Evolutionary conservation across 2,329 filamentous ascomycete species (phyloP).

Genomic region (Calonectria multiphialidica): DNA sequence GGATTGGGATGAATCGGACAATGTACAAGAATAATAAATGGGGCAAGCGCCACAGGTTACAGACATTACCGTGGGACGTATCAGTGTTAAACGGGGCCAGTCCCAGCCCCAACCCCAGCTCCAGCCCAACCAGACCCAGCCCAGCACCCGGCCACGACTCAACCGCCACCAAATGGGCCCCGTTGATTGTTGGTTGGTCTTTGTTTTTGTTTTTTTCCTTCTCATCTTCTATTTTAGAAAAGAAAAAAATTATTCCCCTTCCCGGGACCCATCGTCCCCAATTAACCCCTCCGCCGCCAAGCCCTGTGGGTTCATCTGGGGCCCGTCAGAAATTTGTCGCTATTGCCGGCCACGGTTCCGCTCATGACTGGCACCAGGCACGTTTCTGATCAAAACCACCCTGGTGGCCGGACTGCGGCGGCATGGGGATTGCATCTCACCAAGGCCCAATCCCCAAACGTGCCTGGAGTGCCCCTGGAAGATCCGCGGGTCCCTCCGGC

Average conservation of each 20-base stretch:
- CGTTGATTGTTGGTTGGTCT: constrained; percentile 39
- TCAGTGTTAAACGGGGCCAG: constrained; percentile 18
- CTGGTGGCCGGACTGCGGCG: constrained; percentile 21
- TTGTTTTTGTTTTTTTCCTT: constrained; percentile 18
- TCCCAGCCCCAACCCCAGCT: neutral
- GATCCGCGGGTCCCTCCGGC: constrained; percentile 17
- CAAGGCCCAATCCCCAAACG: constrained; percentile 29
- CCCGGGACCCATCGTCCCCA: constrained; percentile 29
- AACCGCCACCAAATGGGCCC: constrained; percentile 40
- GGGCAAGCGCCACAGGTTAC: constrained; percentile 24
- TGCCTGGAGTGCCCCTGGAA: constrained; percentile 26
- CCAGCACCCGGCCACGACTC: constrained; percentile 19
- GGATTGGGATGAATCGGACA: constrained; percentile 19
- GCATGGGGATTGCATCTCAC: constrained; percentile 32
- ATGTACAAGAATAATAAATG: constrained; percentile 3
- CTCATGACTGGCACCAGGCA: constrained; percentile 14
- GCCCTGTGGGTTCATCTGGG: constrained; percentile 25
- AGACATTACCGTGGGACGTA: constrained; percentile 26
- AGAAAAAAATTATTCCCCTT: constrained; percentile 22
- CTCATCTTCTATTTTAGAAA: constrained; percentile 24
- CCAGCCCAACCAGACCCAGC: constrained; percentile 16
- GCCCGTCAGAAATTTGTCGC: constrained; percentile 33
- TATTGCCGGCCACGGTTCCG: constrained; percentile 18
- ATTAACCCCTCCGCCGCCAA: constrained; percentile 24
- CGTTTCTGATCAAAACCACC: constrained; percentile 21